phyloP scores from a whole-genome alignment of 2,329 filamentous ascomycete species.

The Cercospora janseana region DNA sequence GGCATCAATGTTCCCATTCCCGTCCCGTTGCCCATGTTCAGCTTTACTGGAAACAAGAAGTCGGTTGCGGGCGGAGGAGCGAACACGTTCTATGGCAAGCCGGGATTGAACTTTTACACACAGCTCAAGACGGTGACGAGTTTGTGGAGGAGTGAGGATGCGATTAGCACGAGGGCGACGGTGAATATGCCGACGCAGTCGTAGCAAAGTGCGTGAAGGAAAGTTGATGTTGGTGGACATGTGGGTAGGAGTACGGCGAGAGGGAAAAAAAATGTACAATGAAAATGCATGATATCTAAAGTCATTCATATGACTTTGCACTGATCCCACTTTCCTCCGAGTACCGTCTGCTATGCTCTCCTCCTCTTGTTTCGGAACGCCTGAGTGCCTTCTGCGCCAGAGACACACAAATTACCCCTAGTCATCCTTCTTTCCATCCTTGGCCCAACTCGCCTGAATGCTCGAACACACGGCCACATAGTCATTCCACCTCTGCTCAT shows the following conservation, averaged over 20 bases:
- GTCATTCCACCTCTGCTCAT: conserved; percentile 45
- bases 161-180: conserved; percentile 76
- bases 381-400: too few species aligned
- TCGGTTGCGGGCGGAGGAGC: conserved; percentile 87
- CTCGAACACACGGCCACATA: conserved; percentile 50
- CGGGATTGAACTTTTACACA: conserved; percentile 91
- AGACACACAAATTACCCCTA: conserved; percentile 13
- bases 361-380: not conserved
- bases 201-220: conserved; percentile 17
- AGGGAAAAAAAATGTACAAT: conserved; percentile 22
- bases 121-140: conserved; percentile 97
- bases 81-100: conserved; percentile 92
- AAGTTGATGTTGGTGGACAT: not conserved
- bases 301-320: too few species aligned
- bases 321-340: too few species aligned
- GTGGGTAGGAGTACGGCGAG: not conserved
- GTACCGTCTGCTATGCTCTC: not conserved
- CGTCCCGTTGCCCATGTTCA: conserved; percentile 47
- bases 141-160: conserved; percentile 83
- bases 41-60: conserved; percentile 69
- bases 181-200: conserved; percentile 80
- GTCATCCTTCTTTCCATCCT: conserved; percentile 39
- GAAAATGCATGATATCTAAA: too few species aligned
- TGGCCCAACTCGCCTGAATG: conserved; percentile 51
- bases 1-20: conserved; percentile 83